Evolutionary conservation across 2,329 filamentous ascomycete genomes (phyloP).

Genomic region (Sporothrix pallida): DNA sequence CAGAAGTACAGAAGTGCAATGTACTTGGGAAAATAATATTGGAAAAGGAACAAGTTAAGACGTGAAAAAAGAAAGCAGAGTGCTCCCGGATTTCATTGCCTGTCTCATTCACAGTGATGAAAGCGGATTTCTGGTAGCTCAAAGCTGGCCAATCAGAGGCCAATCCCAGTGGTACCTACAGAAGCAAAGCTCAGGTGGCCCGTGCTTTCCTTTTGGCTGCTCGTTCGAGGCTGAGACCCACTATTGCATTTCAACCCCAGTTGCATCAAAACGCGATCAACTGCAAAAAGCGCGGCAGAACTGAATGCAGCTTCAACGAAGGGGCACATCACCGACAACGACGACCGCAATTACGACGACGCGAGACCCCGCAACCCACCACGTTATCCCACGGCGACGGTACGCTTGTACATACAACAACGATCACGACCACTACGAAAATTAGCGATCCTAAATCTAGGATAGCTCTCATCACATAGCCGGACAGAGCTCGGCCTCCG

Average conservation of each 20-base stretch:
- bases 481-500: conserved; percentile 13
- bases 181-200: conserved; percentile 12
- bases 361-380: neutral
- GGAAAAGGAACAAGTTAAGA: neutral
- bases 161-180: neutral
- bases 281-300: conserved; percentile 23
- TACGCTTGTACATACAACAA: neutral
- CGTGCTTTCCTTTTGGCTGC: neutral
- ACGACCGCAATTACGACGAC: neutral
- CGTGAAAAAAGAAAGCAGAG: neutral
- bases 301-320: conserved; percentile 16
- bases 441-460: neutral
- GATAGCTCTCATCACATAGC: neutral
- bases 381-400: neutral
- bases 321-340: neutral
- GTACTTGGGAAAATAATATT: neutral
- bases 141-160: conserved; percentile 14
- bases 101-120: conserved; percentile 11
- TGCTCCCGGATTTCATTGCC: neutral
- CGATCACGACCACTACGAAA: neutral
- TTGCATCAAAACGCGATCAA: conserved; percentile 23
- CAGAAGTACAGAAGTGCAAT: neutral
- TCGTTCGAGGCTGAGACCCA: neutral
- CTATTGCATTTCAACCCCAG: neutral
- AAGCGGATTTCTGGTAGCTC: conserved; percentile 10